Percentiles rank a stretch among this genome's conserved stretches.
Conservation (phyloP, 1,284 basidiomycete species). For the Amylostereum areolatum region DNA sequence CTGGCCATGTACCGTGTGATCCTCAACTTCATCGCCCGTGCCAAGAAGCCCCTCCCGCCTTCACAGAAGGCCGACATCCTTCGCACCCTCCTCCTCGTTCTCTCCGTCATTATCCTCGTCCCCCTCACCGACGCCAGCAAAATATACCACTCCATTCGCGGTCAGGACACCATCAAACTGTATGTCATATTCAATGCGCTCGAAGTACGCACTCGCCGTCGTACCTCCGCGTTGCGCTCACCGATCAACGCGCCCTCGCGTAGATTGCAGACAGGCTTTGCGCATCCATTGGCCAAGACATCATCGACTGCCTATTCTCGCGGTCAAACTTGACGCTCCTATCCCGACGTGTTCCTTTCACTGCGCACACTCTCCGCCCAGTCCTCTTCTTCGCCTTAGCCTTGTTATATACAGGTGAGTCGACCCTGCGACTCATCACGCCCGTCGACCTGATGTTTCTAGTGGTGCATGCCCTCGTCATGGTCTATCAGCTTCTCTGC, state of each 20-base stretch:
- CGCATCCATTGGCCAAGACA: slow-evolving; percentile 96
- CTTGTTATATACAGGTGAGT: slow-evolving; percentile 78
- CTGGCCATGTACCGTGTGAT: slow-evolving; percentile 63
- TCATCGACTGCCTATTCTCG: slow-evolving; percentile 95
- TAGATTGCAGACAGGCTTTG: slow-evolving; percentile 95
- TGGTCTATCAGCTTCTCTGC: slow-evolving; percentile 94
- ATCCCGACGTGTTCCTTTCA: slow-evolving; percentile 55
- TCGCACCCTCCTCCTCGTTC: slow-evolving; percentile 70
- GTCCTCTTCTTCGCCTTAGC: slow-evolving; percentile 84
- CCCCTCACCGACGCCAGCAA: slow-evolving; percentile 93
- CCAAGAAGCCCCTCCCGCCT: slow-evolving; percentile 58
- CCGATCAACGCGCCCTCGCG: neutral
- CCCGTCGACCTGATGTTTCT: slow-evolving; percentile 1
- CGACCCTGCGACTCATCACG: too few species aligned
- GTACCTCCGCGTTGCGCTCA: neutral
- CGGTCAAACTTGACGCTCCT: slow-evolving; percentile 79
- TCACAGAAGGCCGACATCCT: slow-evolving; percentile 92
- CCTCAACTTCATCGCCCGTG: slow-evolving; percentile 43
- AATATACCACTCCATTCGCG: slow-evolving; percentile 98
- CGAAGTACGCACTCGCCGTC: slow-evolving; percentile 53
- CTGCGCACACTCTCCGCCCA: slow-evolving; percentile 66
- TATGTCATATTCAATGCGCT: slow-evolving; percentile 99
- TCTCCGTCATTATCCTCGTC: slow-evolving; percentile 73
- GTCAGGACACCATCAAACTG: slow-evolving; percentile 97
- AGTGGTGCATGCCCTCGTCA: slow-evolving; percentile 91